Evolutionary conservation across 768 basidiomycete species (phyloP), one percentile per base, ranked within the genome.

Genomic region (Macrolepiota dolichaula): DNA sequence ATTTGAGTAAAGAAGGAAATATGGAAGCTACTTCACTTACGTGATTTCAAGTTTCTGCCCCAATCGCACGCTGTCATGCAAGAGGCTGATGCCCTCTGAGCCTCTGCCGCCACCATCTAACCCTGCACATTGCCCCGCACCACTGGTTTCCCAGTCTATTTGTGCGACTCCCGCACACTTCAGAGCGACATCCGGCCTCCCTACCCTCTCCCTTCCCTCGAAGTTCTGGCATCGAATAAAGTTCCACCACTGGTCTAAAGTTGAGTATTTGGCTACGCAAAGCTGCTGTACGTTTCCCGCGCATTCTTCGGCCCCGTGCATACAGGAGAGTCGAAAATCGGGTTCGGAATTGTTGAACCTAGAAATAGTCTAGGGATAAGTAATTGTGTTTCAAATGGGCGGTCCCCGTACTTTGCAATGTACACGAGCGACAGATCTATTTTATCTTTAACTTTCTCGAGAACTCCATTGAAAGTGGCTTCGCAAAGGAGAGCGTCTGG

Each of bases 201-300:
- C 95, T 50, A 96, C 84, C 32, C 80, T 74, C 24, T 79, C 76
- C 7, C 79, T 74, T 24, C 84, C 88, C 65, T 85, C 78, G 65
- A 78, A 86, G 70, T 94, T 93, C 68, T 92, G 84, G 72, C 94
- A 95, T 62, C 84, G 85, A 22, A 94, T 77, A 66, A 93, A 95
- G 55, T 83, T 74, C 94, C 93, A 96, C 90, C 91, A 94, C 22
- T 75, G 76, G n/a, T 72, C 64, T 42, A 76, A 73, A 24, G 79
- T 73, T 24, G 81, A 76, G 63, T 91, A 79, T 69, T 86, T 85
- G 57, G 81, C 77, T 32, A 81, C 89, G 71, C 96, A 98, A 27
- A 97, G 79, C 70, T 97, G 87, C 62, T 97, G 91, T 17, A 94
- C 85, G 74, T 96, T 94, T 46, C 92, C 95, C 13, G 85, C 85